Evolutionary conservation across 441 rosid genomes (phyloP), one percentile per base, ranked within the genome.

Genomic region (Erodium chrysanthum): DNA sequence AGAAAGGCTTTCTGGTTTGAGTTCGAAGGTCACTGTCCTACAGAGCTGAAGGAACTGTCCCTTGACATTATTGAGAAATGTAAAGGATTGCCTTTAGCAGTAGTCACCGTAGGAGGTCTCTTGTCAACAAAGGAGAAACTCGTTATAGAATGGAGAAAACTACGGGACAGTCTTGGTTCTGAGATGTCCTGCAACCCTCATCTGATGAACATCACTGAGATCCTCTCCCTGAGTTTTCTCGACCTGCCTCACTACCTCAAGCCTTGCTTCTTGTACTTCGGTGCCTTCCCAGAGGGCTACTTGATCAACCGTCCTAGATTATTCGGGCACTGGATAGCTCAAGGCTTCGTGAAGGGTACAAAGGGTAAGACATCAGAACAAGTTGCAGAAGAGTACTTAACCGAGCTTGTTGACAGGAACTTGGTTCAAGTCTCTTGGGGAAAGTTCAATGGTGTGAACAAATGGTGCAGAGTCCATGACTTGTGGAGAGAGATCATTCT

Each of bases 321-420:
- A 22, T 20, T 65, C 29, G 69, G 72, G 5, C 56, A 63, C 18
- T 73, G 72, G 72, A 63, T 68, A 7, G 71, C 76, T 10, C 65
- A 73, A n/a, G 76, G 75, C 2, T 73, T 73, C 9, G 46, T 73
- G 11, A 23, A 68, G 52, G 12, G 3, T 23, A 52, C 22, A 17
- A 25, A 73, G 22, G 20, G 12, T 0, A 12, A n/a, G 3, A 42
- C 71, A n/a, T 3, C 64, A 23, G 76, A 73, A 33, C 35, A 67
- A 35, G 59, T 68, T 8, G 71, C 59, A 11, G 25, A 54, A 14
- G 65, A n/a, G 23, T 68, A 67, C 65, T 25, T 73, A 9, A 54
- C 12, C 7, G 65, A 62, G 65, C 71, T 68, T 44, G 22, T 73
- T 62, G 10, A 50, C 10, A 25, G 74, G 67, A 68, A 11, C 68